These are phyloP conservation scores for Mortierella sp. DNA, from an alignment of 371 early-diverging fungal genomes.

Conservation along the genomic window DNA sequence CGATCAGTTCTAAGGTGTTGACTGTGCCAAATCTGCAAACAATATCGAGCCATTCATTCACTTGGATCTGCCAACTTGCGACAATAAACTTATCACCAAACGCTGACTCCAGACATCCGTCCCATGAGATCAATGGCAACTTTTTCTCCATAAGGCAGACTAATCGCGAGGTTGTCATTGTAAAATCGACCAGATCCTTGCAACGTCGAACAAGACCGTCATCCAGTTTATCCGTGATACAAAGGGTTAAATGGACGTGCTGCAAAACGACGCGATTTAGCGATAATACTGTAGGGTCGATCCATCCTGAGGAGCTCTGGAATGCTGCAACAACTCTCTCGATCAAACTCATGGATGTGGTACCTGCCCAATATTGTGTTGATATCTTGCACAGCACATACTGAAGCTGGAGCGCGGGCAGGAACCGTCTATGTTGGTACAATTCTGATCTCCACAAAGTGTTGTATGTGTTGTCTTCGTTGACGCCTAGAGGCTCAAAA, in stretches of 20 bases:
- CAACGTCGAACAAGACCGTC: constrained; percentile 12
- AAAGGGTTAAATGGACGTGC: constrained; percentile 34
- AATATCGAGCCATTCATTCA: constrained; percentile 68
- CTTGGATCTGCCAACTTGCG: constrained; percentile 65
- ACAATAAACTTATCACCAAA: constrained; percentile 49
- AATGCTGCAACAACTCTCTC: constrained; percentile 12
- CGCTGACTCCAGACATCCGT: constrained; percentile 56
- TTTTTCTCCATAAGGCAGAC: constrained; percentile 16
- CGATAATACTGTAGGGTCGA: constrained; percentile 26
- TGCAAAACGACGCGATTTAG: constrained; percentile 46
- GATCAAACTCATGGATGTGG: constrained; percentile 13
- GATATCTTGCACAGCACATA: constrained; percentile 58
- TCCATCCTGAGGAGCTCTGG: constrained; percentile 23
- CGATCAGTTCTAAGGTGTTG: constrained; percentile 26
- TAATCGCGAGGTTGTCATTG: constrained; percentile 36
- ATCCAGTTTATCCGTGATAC: constrained; percentile 17
- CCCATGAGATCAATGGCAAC: constrained; percentile 49
- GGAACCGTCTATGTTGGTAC: constrained; percentile 28
- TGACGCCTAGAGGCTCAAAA: constrained; percentile 28
- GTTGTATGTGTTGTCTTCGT: neutral
- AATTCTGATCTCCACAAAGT: constrained; percentile 9
- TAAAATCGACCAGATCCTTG: constrained; percentile 28
- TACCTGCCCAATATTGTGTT: constrained; percentile 56
- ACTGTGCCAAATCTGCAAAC: constrained; percentile 42
- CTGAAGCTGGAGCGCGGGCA: constrained; percentile 64